phyloP scores from a whole-genome alignment of 495 filamentous ascomycete genomes.

The Monascus purpureus region DNA sequence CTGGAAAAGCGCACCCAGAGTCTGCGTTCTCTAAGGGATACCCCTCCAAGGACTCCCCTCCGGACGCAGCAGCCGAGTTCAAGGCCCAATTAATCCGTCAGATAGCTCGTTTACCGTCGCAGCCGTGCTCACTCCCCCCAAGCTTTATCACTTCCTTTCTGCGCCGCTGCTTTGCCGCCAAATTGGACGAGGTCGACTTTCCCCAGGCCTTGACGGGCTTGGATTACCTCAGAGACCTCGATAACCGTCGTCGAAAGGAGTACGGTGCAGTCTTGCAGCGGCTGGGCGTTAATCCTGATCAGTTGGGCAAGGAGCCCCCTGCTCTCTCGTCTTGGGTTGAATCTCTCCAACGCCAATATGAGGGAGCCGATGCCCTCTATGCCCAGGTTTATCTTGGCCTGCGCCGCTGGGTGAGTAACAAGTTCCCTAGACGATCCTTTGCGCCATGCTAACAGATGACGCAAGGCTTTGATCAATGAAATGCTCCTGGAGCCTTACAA shows the following conservation, averaged over 20 bases:
- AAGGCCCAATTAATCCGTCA: conserved; percentile 47
- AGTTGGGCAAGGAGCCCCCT: conserved; percentile 31
- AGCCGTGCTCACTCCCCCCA: conserved; percentile 53
- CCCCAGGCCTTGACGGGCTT: conserved; percentile 56
- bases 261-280: conserved; percentile 29
- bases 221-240: conserved; percentile 58
- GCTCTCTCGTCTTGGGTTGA: conserved; percentile 41
- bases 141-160: conserved; percentile 54
- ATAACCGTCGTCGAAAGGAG: conserved; percentile 50
- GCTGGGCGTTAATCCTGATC: conserved; percentile 27
- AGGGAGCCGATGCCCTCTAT: conserved; percentile 46
- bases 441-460: conserved; percentile 10
- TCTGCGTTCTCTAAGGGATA: conserved; percentile 21
- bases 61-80: conserved; percentile 44
- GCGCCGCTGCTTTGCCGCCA: conserved; percentile 42
- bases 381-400: conserved; percentile 52
- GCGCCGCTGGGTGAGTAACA: conserved; percentile 55
- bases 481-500: conserved; percentile 50
- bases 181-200: conserved; percentile 51
- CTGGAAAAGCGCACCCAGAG: conserved; percentile 16
- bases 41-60: conserved; percentile 20
- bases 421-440: too few species aligned
- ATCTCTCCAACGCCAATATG: conserved; percentile 37
- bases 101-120: conserved; percentile 45
- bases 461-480: conserved; percentile 57